Conservation (phyloP, 1,139 yeast species). For the Torulaspora pretoriensis region DNA sequence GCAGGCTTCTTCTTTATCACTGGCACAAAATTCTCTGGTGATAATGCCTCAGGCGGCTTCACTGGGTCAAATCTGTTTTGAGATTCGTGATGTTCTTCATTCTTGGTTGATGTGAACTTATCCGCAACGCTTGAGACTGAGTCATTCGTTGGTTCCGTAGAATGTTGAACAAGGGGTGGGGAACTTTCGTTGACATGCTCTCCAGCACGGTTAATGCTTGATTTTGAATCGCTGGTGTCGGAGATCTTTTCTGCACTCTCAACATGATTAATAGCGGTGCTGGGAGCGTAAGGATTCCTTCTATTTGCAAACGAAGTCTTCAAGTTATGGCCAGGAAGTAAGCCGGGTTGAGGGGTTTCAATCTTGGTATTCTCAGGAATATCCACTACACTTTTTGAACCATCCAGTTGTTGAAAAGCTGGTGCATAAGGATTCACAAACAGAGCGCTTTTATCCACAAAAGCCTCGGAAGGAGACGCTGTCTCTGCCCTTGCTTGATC, state of each 20-base stretch:
- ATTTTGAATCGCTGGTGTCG: neutral
- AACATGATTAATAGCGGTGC: neutral
- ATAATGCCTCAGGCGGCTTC: conserved; percentile 20
- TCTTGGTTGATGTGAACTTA: neutral
- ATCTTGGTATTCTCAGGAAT: too few relatives aligned
- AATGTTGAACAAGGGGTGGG: too few relatives aligned
- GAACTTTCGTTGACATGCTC: neutral
- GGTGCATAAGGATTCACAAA: neutral
- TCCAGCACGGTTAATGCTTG: neutral
- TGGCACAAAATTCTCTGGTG: conserved; percentile 28
- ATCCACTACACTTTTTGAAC: neutral
- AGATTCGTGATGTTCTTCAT: neutral
- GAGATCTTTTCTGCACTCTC: neutral
- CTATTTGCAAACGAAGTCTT: neutral
- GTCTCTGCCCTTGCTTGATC: neutral
- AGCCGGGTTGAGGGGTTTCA: neutral
- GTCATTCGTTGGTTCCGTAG: neutral
- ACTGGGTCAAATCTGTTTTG: conserved; percentile 22
- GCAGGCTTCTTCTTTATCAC: conserved; percentile 21
- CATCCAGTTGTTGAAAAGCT: neutral
- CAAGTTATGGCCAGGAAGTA: neutral
- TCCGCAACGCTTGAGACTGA: neutral
- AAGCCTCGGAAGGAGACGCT: neutral
- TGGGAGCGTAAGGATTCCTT: neutral
- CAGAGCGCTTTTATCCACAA: neutral